Conservation (phyloP, 352 stramenopile genomes). For the Plasmopara halstedii region DNA sequence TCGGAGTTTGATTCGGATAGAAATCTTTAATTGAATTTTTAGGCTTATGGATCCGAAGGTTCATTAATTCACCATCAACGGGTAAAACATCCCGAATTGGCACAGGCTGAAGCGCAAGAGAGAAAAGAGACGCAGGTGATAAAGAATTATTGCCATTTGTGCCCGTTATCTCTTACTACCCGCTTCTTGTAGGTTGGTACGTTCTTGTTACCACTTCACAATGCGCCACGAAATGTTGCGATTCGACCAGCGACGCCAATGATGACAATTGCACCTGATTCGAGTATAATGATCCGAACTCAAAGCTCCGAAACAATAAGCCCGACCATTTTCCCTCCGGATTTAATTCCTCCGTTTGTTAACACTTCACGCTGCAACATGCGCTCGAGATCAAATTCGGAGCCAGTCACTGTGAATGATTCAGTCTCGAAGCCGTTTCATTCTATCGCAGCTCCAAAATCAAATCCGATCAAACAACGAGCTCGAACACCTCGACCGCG, state of each 20-base stretch:
- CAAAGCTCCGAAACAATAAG: conserved; percentile 6
- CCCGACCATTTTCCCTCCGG: neutral
- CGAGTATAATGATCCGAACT: conserved; percentile 2
- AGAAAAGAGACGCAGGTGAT: conserved; percentile 18
- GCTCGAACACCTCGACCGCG: conserved; percentile 21
- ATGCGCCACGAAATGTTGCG: conserved; percentile 28
- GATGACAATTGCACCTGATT: conserved; percentile 12
- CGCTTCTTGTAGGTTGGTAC: conserved; percentile 21
- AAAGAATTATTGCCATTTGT: conserved; percentile 17
- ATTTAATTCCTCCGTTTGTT: conserved; percentile 13
- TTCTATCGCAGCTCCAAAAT: too few relatives aligned
- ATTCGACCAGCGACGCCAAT: conserved; percentile 51
- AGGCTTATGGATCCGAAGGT: conserved; percentile 77
- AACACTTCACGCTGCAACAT: conserved; percentile 31
- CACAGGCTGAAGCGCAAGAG: conserved; percentile 19
- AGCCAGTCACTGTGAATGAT: too few relatives aligned
- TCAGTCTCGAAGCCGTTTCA: too few relatives aligned
- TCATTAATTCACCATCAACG: conserved; percentile 73
- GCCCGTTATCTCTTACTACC: neutral
- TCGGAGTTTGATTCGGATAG: too few relatives aligned
- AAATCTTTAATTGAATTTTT: conserved; percentile 5
- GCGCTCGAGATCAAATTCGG: conserved; percentile 67
- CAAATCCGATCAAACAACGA: conserved; percentile 29
- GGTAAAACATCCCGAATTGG: conserved; percentile 57
- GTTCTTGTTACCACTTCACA: conserved; percentile 47